Evolutionary conservation across 176 grass and related monocot genomes (phyloP), one percentile per base, ranked within the genome.

Genomic region (Guadua angustifolia): DNA sequence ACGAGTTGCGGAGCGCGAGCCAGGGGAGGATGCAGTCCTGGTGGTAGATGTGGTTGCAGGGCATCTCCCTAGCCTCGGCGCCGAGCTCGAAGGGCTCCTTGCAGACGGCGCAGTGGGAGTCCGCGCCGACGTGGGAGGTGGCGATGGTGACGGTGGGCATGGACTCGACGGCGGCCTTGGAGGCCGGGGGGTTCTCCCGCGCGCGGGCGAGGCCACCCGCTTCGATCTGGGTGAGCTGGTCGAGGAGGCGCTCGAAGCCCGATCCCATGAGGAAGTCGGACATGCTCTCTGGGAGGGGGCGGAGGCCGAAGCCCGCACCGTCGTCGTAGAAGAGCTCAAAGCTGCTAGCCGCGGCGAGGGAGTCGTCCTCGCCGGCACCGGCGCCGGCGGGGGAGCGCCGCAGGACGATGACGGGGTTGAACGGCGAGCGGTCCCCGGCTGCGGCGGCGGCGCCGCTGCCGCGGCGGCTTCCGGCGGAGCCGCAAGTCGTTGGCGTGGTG

Each of bases 281-380:
- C 84, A 99, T 99, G 77, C 78, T 94, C 38, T 95, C 93, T 0
- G 97, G 97, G 9, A 96, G 88, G 4, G 96, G 97, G 50, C 97
- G 91, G 9, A 99, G 89, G 1, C 97, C 93, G 0, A 91, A 96
- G 0, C 97, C 97, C 0, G 91, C 91, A 12, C 97, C 97, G 56
- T 99, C 91, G 68, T 99, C 97, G 81, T 99, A 99, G 88, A 90
- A 99, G 17, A 99, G 88, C 88, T 99, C 97, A 77, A 99, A 99
- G 77, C 71, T 95, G 52, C 76, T 89, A 0, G 74, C 47, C 0
- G 85, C 82, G 2, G 88, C 56, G 1, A 83, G 65, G 39, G 10
- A 16, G 42, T 79, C 75, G 10, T 40, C 46, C n/a, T 19, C 79
- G 16, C 15, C 67, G 14, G 0, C n/a, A 52, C 5, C 67, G 4